Evolutionary conservation across 441 rosid genomes (phyloP).

Genomic region (Pelargonium australe): DNA sequence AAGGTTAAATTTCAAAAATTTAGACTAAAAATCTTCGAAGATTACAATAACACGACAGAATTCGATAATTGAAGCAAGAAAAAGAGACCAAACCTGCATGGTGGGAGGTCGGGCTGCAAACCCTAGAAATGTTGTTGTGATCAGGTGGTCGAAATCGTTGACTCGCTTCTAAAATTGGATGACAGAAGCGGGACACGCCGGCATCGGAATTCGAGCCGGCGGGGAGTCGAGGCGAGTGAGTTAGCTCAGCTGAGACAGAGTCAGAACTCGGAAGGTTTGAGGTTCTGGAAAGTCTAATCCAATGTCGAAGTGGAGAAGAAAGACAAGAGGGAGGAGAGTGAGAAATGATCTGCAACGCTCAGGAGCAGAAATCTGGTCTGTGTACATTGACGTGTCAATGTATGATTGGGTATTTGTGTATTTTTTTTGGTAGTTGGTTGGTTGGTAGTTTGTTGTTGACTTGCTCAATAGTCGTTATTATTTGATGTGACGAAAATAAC

Average conservation of each 20-base stretch:
- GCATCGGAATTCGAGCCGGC: conserved; percentile 13
- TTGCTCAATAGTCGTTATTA: background rate
- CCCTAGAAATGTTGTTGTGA: conserved; percentile 16
- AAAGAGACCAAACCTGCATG: conserved; percentile 4
- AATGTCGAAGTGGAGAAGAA: background rate
- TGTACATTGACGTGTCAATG: background rate
- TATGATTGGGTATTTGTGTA: background rate
- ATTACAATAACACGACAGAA: background rate
- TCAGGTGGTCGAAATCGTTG: background rate
- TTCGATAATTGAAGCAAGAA: background rate
- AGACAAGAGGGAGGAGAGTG: background rate
- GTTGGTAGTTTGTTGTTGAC: background rate
- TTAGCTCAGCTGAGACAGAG: background rate
- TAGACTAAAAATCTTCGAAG: conserved; percentile 15
- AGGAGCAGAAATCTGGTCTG: background rate
- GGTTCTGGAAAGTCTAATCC: conserved; percentile 3
- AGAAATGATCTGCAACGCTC: background rate
- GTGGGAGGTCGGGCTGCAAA: conserved; percentile 9
- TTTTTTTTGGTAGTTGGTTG: background rate
- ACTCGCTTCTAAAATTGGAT: conserved; percentile 18
- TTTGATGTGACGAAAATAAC: background rate
- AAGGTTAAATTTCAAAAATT: conserved; percentile 15
- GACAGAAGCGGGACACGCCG: conserved; percentile 36
- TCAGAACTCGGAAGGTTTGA: conserved; percentile 4
- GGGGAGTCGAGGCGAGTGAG: conserved; percentile 1